Conservation (phyloP, 345 rosid species). For the Euphorbia tirucalli region DNA sequence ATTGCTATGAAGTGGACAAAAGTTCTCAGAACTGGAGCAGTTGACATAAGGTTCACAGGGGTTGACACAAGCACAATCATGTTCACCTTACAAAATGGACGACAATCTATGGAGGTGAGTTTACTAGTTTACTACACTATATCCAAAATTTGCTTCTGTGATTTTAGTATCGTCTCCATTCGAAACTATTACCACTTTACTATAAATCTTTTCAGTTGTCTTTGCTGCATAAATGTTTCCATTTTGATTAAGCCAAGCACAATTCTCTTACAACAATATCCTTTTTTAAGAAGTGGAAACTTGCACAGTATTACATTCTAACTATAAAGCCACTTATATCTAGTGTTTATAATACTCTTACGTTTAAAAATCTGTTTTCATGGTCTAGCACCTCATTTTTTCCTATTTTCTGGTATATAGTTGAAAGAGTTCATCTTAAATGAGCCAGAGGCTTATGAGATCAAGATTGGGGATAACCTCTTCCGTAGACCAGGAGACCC, state of each 20-base stretch:
- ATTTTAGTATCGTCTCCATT: not conserved
- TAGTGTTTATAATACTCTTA: not conserved
- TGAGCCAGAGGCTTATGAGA: no score
- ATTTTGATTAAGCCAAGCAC: not conserved
- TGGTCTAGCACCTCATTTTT: no score
- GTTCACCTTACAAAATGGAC: slow-evolving; percentile 72
- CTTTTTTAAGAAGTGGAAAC: not conserved
- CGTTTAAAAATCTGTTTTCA: no score
- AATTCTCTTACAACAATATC: not conserved
- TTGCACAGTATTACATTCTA: not conserved
- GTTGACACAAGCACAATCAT: slow-evolving; percentile 74
- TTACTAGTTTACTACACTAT: not conserved
- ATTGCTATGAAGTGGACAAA: slow-evolving; percentile 74
- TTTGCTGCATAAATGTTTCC: not conserved
- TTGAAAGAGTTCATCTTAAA: no score
- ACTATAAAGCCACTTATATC: not conserved
- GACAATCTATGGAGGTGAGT: slow-evolving; percentile 54
- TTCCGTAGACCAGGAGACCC: no score
- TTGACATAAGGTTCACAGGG: slow-evolving; percentile 64
- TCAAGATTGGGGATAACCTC: no score
- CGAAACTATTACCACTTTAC: no score
- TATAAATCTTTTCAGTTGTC: not conserved
- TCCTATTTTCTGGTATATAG: no score
- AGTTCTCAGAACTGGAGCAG: slow-evolving; percentile 68
- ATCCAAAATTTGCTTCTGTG: not conserved